Base-by-base conservation (phyloP, 2,329 filamentous ascomycete species). In the Chaetomium sp. region DNA sequence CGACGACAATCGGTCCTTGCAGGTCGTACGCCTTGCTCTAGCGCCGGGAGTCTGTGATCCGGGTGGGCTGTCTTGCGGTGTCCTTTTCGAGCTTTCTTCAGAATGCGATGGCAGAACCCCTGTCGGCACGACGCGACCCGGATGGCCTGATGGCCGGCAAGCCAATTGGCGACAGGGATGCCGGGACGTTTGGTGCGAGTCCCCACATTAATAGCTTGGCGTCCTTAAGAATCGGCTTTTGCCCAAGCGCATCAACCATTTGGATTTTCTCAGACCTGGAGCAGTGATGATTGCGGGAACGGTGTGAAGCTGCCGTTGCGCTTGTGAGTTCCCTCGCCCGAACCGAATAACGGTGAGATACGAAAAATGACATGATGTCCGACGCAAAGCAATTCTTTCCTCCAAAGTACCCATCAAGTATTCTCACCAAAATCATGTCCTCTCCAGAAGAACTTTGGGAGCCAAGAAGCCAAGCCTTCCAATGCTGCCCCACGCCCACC, bases 41-140 rank as follows among this genome's bases (percentile, higher is more conserved):
- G 19, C 19, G 14, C 14, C 57, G 54, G 52, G 44, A 46, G 12
- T 36, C 35, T 27, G 44, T 11, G 35, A 38, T 59, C 57, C 54
- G 54, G 43, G 52, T 56, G 14, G 52, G 14, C 51, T 52, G 40
- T 48, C 27, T 11, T 52, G 53, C 11, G 40, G 6, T 6, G 27
- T 56, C 7, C 10, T 48, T 34, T 45, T 9, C 34, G 41, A 51
- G 37, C 43, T 40, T 11, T 34, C 50, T 32, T 10, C 27, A 4
- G 4, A 32, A 27, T 27, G 19, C 19, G 19, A 27, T 27, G 19
- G 8, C 14, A 14, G 33, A 11, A 35, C 48, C 11, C 41, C 33
- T 41, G 53, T 47, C 58, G 58, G 58, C 14, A 34, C 27, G 40
- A 27, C 42, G 52, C 56, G 52, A 55, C 45, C 58, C 58, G 56